Percentiles rank a stretch among this genome's conserved stretches.
Conservation (phyloP, 1,284 basidiomycete genomes). For the Violaceomyces palustris region DNA sequence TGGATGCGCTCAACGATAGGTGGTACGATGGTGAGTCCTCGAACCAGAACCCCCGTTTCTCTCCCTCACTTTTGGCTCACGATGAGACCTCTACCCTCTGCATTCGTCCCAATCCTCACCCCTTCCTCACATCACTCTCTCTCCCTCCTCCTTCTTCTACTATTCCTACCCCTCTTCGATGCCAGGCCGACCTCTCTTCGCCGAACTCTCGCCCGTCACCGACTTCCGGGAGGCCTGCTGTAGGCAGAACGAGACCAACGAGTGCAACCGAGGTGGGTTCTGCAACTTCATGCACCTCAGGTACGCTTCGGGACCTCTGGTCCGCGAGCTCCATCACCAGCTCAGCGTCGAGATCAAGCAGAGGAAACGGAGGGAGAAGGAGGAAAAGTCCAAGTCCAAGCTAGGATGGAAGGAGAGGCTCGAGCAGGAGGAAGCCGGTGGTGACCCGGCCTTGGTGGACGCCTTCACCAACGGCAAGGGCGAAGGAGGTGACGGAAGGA, state of each 20-base stretch:
- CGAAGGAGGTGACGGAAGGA: not conserved
- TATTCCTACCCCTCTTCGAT: no score
- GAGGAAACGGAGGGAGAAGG: constrained; percentile 17
- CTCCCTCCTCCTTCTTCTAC: no score
- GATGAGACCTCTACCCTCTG: not conserved
- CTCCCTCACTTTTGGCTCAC: not conserved
- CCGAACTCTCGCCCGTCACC: constrained; percentile 96
- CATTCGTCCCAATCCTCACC: constrained; percentile 1
- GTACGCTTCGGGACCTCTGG: constrained; percentile 22
- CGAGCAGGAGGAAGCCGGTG: not conserved
- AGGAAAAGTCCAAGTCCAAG: constrained; percentile 2
- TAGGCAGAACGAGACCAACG: constrained; percentile 70
- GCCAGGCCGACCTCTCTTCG: constrained; percentile 93
- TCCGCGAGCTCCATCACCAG: constrained; percentile 43
- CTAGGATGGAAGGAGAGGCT: constrained; percentile 25
- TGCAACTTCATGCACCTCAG: constrained; percentile 98
- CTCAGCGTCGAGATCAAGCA: constrained; percentile 37
- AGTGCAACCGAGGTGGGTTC: constrained; percentile 62
- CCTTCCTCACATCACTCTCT: not conserved
- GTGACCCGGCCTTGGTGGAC: constrained; percentile 2
- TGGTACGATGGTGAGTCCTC: constrained; percentile 97
- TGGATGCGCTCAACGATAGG: constrained; percentile 85
- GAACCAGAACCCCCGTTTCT: not conserved
- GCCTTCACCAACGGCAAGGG: constrained; percentile 1
- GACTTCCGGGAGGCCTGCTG: constrained; percentile 99